Evolutionary conservation across 2,329 filamentous ascomycete species (phyloP).

Genomic region (Trichoderma gracile): DNA sequence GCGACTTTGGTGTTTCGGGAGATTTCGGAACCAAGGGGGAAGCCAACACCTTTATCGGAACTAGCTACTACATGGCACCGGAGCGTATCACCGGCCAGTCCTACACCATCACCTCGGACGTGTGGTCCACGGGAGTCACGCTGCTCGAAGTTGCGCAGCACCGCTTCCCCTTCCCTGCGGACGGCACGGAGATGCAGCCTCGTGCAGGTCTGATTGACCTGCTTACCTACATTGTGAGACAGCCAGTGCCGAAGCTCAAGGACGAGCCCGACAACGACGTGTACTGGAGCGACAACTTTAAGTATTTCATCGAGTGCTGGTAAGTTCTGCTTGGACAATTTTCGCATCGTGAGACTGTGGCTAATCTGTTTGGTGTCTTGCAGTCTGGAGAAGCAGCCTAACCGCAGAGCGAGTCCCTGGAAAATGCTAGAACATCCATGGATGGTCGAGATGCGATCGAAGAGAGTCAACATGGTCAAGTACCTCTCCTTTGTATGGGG

Average conservation of each 20-base stretch:
- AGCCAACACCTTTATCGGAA: conserved; percentile 98
- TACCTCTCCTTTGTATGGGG: conserved; percentile 96
- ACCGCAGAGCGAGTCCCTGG: conserved; percentile 88
- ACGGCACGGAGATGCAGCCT: conserved; percentile 93
- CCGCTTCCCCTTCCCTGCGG: conserved; percentile 95
- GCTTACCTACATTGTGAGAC: conserved; percentile 94
- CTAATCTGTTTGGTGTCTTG: conserved; percentile 30
- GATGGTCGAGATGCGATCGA: conserved; percentile 95
- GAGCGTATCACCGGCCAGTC: conserved; percentile 96
- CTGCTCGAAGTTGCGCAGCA: conserved; percentile 99
- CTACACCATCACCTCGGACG: conserved; percentile 97
- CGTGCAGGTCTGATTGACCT: conserved; percentile 91
- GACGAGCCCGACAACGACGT: conserved; percentile 89
- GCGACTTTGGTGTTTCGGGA: conserved; percentile 96
- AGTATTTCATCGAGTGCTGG: conserved; percentile 99
- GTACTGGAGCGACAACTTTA: conserved; percentile 95
- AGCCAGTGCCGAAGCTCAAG: conserved; percentile 92
- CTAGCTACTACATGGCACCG: conserved; percentile 98
- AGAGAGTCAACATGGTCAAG: conserved; percentile 96
- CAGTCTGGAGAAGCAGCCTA: conserved; percentile 91
- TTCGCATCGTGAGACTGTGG: too few species aligned
- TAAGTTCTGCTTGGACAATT: conserved; percentile 57
- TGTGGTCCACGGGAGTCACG: conserved; percentile 96
- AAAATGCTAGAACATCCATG: conserved; percentile 98
- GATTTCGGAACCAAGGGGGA: conserved; percentile 99